A percentile compares a stretch with the other conserved stretches of the same genome.
Conservation (phyloP, 192 early-diverging fungal genomes). For the Endogone sp. region DNA sequence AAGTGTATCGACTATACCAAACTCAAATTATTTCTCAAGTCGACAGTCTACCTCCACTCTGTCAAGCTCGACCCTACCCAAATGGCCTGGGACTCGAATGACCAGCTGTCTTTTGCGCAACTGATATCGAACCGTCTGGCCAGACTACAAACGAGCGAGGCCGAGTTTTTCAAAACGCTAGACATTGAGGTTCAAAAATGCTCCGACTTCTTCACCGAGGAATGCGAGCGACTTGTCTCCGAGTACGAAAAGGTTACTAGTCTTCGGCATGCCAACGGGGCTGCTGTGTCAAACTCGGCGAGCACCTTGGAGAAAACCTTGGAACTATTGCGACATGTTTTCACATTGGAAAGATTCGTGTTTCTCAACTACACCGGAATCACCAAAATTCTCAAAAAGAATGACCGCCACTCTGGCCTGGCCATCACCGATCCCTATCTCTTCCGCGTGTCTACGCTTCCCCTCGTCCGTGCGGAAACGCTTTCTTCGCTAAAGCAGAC, state of each 20-base stretch:
- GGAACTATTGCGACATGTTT: constrained; percentile 52
- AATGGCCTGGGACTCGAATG: constrained; percentile 16
- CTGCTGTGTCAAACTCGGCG: not conserved
- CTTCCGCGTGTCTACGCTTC: constrained; percentile 44
- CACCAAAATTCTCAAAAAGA: constrained; percentile 84
- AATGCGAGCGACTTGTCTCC: constrained; percentile 17
- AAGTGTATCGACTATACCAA: constrained; percentile 69
- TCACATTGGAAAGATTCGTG: constrained; percentile 75
- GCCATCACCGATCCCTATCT: constrained; percentile 66
- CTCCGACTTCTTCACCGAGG: constrained; percentile 38
- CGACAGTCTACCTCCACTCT: constrained; percentile 47
- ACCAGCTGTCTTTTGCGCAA: constrained; percentile 49
- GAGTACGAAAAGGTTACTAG: constrained; percentile 25
- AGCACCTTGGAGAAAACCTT: constrained; percentile 24
- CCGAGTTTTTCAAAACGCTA: constrained; percentile 64
- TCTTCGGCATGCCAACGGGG: constrained; percentile 20
- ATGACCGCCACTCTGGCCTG: constrained; percentile 79
- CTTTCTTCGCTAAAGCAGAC: constrained; percentile 64
- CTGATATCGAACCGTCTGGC: constrained; percentile 52
- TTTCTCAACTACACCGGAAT: constrained; percentile 86
- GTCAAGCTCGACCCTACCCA: constrained; percentile 37
- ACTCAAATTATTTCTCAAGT: constrained; percentile 66
- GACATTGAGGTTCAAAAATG: constrained; percentile 64
- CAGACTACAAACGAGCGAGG: constrained; percentile 51
- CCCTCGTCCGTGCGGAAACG: constrained; percentile 65